Evolutionary conservation across 2,329 filamentous ascomycete species (phyloP).

Genomic region (Nemania sp.): DNA sequence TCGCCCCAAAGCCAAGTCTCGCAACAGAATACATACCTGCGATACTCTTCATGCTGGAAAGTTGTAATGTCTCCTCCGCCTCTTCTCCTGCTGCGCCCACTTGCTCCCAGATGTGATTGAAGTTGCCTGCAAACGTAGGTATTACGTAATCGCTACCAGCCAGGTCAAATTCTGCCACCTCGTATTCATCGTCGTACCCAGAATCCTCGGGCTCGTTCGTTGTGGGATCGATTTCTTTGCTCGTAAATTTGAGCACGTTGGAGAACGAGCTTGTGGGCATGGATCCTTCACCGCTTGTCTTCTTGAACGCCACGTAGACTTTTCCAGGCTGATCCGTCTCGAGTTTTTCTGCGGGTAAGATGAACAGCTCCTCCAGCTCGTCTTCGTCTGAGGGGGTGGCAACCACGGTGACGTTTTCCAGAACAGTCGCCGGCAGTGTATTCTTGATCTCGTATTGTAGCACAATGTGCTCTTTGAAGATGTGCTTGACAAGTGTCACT

Average conservation of each 20-base stretch:
- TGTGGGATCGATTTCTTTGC: slow-evolving; percentile 95
- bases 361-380: slow-evolving; percentile 87
- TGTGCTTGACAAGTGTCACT: slow-evolving; percentile 89
- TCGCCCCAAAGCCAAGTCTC: neutral
- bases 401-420: slow-evolving; percentile 86
- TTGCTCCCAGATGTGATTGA: slow-evolving; percentile 94
- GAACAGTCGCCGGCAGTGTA: slow-evolving; percentile 85
- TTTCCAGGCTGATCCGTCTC: slow-evolving; percentile 85
- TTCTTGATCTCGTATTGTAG: slow-evolving; percentile 98
- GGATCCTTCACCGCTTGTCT: slow-evolving; percentile 73
- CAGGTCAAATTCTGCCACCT: slow-evolving; percentile 91
- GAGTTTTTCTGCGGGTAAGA: slow-evolving; percentile 84
- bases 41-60: slow-evolving; percentile 89
- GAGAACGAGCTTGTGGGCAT: slow-evolving; percentile 83
- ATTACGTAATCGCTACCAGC: slow-evolving; percentile 91
- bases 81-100: slow-evolving; percentile 87
- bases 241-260: slow-evolving; percentile 94
- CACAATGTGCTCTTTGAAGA: slow-evolving; percentile 97
- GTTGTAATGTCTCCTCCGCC: slow-evolving; percentile 86
- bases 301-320: slow-evolving; percentile 94
- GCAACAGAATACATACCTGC: slow-evolving; percentile 66
- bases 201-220: slow-evolving; percentile 89
- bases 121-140: slow-evolving; percentile 91
- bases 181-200: slow-evolving; percentile 97
- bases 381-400: slow-evolving; percentile 82